Conservation (phyloP, 176 grass and related monocot species). For the Melocanna baccifera region DNA sequence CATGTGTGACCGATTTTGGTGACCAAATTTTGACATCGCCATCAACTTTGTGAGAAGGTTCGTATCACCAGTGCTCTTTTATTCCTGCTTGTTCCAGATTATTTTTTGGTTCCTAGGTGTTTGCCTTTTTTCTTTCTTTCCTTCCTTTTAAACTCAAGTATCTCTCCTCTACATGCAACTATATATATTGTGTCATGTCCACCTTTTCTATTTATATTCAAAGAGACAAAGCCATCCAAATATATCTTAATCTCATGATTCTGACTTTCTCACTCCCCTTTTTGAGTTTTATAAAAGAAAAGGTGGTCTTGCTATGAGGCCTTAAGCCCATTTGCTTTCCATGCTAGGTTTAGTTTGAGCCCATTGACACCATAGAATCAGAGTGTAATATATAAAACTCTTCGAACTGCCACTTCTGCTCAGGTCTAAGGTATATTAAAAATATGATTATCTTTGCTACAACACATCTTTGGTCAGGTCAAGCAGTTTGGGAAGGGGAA, state of each 20-base stretch:
- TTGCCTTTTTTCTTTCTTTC: background rate
- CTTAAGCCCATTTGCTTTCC: background rate
- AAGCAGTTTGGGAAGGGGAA: too few species aligned
- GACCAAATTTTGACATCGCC: too few species aligned
- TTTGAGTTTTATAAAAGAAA: background rate
- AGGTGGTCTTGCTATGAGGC: background rate
- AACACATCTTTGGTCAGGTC: too few species aligned
- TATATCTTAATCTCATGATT: background rate
- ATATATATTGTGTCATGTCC: background rate
- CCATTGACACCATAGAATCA: background rate
- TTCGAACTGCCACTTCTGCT: background rate
- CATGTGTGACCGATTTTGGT: too few species aligned
- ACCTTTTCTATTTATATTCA: background rate
- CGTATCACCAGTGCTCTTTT: background rate
- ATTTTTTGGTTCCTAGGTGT: too few species aligned
- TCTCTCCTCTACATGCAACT: background rate
- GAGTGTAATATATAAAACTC: background rate
- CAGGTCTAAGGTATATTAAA: background rate
- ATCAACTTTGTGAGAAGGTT: background rate
- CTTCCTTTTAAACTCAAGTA: background rate
- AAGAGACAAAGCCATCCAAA: background rate
- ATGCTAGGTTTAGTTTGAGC: background rate
- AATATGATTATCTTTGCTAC: too few species aligned
- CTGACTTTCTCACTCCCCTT: background rate
- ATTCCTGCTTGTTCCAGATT: background rate